These are phyloP conservation scores for Mollisiaceae sp. DNA, from an alignment of 2,329 filamentous ascomycete species.

Conservation along the genomic window DNA sequence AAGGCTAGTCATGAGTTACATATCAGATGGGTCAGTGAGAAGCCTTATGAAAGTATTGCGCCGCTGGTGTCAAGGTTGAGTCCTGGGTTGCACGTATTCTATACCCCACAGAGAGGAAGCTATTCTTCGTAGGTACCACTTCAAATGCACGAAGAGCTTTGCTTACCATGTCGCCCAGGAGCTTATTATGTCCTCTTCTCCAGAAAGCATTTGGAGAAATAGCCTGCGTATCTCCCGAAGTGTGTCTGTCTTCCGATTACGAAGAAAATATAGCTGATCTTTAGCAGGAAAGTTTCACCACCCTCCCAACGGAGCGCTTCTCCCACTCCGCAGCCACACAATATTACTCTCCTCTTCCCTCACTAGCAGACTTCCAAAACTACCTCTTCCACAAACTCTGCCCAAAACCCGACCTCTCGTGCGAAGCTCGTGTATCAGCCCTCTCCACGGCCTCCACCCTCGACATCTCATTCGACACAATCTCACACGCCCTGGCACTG, in stretches of 20 bases:
- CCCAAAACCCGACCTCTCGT: constrained; percentile 49
- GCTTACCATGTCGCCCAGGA: constrained; percentile 41
- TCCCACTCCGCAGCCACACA: constrained; percentile 68
- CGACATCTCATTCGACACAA: constrained; percentile 78
- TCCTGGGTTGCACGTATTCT: constrained; percentile 82
- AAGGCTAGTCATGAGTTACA: constrained; percentile 73
- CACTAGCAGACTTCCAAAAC: constrained; percentile 57
- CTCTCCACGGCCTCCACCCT: constrained; percentile 64
- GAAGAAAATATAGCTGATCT: constrained; percentile 18
- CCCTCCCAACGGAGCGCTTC: constrained; percentile 63
- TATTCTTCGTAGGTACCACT: constrained; percentile 31
- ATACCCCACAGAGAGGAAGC: constrained; percentile 57
- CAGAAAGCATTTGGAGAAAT: constrained; percentile 60
- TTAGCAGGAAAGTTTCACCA: constrained; percentile 63
- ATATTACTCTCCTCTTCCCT: constrained; percentile 70
- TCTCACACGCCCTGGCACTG: constrained; percentile 67
- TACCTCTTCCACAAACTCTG: constrained; percentile 62
- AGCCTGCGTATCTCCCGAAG: constrained; percentile 59
- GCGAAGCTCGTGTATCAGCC: constrained; percentile 52
- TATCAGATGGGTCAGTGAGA: constrained; percentile 75
- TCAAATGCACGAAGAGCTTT: constrained; percentile 8
- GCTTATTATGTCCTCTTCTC: constrained; percentile 62
- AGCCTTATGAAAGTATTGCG: constrained; percentile 61
- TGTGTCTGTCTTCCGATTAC: constrained; percentile 37
- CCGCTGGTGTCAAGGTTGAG: constrained; percentile 78